Conservation (phyloP, 352 stramenopile genomes). For the Aphanomyces astaci region DNA sequence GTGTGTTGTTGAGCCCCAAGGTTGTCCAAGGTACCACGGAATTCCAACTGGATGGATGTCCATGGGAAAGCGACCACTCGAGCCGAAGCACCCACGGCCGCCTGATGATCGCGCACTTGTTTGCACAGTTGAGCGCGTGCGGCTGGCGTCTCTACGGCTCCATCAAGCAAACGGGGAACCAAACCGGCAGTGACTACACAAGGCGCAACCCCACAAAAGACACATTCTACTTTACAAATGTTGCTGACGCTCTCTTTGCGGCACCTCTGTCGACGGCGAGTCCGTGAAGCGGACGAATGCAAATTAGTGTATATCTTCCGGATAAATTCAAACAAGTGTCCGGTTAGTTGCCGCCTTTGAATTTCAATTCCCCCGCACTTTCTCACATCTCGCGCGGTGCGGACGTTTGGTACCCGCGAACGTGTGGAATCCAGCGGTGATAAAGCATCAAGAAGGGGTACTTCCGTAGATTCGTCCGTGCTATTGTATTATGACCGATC, state of each 20-base stretch:
- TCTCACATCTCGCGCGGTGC: too few species aligned
- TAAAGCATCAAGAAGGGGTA: not conserved
- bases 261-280: too few species aligned
- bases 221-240: not conserved
- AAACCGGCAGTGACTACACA: not conserved
- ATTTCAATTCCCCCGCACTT: constrained; percentile 5
- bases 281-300: too few species aligned
- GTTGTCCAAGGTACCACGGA: not conserved
- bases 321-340: not conserved
- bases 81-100: not conserved
- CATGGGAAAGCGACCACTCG: not conserved
- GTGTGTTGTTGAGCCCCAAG: not conserved
- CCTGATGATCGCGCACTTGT: not conserved
- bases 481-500: not conserved
- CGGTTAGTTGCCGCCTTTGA: not conserved
- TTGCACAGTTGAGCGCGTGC: not conserved
- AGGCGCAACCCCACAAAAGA: not conserved
- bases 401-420: too few species aligned
- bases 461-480: not conserved
- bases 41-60: not conserved
- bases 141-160: not conserved
- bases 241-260: not conserved
- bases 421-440: too few species aligned
- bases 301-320: too few species aligned
- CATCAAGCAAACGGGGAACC: not conserved